phyloP scores from a whole-genome alignment of 306 rosid species.

The Acmispon strigosus region DNA sequence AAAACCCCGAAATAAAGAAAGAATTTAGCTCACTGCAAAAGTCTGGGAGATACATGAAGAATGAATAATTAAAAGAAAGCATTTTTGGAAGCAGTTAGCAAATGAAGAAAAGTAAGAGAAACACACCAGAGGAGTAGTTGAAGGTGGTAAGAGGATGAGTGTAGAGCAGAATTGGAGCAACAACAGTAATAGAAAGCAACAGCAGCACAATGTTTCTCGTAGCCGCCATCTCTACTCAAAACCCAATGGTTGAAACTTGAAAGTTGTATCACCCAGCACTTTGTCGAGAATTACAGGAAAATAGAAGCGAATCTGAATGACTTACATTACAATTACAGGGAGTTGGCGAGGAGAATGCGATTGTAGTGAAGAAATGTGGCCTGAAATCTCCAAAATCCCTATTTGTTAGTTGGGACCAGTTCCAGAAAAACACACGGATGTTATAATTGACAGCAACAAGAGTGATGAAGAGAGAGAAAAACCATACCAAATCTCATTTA shows the following conservation, averaged over 20 bases:
- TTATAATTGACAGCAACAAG: too few relatives aligned
- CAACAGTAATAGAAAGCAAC: slow-evolving; percentile 60
- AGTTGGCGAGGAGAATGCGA: not conserved
- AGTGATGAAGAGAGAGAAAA: too few relatives aligned
- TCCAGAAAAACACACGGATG: too few relatives aligned
- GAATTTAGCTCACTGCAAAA: not conserved
- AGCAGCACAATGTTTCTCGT: slow-evolving; percentile 50
- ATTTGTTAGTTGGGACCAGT: too few relatives aligned
- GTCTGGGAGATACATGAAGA: not conserved
- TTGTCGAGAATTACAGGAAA: too few relatives aligned
- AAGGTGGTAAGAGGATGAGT: slow-evolving; percentile 58
- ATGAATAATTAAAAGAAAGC: too few relatives aligned
- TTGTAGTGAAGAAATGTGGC: too few relatives aligned
- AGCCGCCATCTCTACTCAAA: slow-evolving; percentile 31
- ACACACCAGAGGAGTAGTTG: slow-evolving; percentile 48
- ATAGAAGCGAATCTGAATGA: too few relatives aligned
- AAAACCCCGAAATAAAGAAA: not conserved
- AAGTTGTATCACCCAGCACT: not conserved
- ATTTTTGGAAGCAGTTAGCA: too few relatives aligned
- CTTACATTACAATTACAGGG: too few relatives aligned
- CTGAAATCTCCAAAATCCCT: too few relatives aligned
- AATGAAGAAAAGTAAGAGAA: not conserved
- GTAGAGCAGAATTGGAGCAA: slow-evolving; percentile 77
- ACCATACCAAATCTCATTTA: too few relatives aligned
- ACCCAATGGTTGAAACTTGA: not conserved